phyloP scores from a whole-genome alignment of 805 yeast species.

The Teunomyces pallodes region DNA sequence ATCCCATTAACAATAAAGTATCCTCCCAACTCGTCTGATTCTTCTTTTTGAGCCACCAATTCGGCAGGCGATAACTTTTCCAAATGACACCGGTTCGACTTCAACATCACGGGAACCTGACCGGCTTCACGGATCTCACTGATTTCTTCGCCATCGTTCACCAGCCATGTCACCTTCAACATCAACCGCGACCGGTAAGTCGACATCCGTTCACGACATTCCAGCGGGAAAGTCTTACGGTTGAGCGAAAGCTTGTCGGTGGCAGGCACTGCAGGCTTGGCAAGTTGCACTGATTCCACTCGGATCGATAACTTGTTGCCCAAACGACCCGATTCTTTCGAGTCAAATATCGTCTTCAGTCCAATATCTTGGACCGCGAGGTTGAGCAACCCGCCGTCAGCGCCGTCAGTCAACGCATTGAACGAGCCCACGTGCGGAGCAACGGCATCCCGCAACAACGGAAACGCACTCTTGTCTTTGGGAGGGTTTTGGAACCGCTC shows the following conservation, averaged over 20 bases:
- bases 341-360: slow-evolving; percentile 78
- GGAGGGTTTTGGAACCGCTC: slow-evolving; percentile 85
- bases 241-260: slow-evolving; percentile 72
- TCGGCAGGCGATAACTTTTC: slow-evolving; percentile 80
- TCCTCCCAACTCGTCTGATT: slow-evolving; percentile 94
- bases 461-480: slow-evolving; percentile 76
- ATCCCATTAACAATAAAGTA: slow-evolving; percentile 95
- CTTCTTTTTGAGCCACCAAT: slow-evolving; percentile 77
- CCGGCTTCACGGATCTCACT: slow-evolving; percentile 89
- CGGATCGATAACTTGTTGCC: slow-evolving; percentile 86
- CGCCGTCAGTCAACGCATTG: slow-evolving; percentile 90
- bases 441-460: slow-evolving; percentile 83
- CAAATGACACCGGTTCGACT: slow-evolving; percentile 88
- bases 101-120: slow-evolving; percentile 85
- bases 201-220: slow-evolving; percentile 83
- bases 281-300: slow-evolving; percentile 85
- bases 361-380: slow-evolving; percentile 89
- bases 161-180: slow-evolving; percentile 78
- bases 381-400: slow-evolving; percentile 80
- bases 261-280: slow-evolving; percentile 75
- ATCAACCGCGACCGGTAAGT: slow-evolving; percentile 78
- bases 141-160: slow-evolving; percentile 82
- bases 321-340: slow-evolving; percentile 59
- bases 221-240: slow-evolving; percentile 75
- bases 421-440: slow-evolving; percentile 95